phyloP scores from a whole-genome alignment of 768 basidiomycete genomes.

The Termitomyces sp. region DNA sequence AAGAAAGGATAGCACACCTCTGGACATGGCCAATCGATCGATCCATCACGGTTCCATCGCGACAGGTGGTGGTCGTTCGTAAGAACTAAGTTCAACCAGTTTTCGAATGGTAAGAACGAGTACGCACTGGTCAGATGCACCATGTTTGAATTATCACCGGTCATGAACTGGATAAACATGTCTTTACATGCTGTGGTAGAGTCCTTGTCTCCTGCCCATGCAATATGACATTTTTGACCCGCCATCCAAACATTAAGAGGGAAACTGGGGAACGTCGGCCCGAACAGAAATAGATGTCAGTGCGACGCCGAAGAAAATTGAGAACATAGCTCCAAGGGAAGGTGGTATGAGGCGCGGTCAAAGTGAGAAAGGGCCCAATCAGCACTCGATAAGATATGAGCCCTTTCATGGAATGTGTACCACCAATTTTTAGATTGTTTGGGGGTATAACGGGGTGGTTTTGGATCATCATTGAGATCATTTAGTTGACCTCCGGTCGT shows the following conservation, averaged over 20 bases:
- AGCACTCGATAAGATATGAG: background rate
- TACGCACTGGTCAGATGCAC: conserved; percentile 59
- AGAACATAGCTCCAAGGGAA: background rate
- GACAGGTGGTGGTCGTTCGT: conserved; percentile 55
- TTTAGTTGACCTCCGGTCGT: background rate
- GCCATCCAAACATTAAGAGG: conserved; percentile 58
- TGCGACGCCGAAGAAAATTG: background rate
- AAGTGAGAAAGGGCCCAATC: background rate
- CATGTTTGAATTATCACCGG: conserved; percentile 71
- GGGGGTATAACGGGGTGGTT: background rate
- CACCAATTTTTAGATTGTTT: too few species aligned
- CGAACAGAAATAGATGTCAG: conserved; percentile 32
- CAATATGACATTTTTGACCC: conserved; percentile 51
- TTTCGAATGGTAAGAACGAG: background rate
- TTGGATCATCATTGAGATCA: background rate
- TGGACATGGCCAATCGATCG: conserved; percentile 59
- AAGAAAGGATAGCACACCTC: conserved; percentile 27
- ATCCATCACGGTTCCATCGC: conserved; percentile 57
- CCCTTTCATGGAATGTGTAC: too few species aligned
- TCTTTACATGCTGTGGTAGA: conserved; percentile 60
- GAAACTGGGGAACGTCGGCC: conserved; percentile 51
- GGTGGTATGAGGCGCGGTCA: background rate
- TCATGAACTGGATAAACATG: conserved; percentile 79
- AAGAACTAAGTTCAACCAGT: background rate
- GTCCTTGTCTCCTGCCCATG: conserved; percentile 57